Evolutionary conservation across 345 rosid species (phyloP).

Genomic region (Hypericum androsaemum): DNA sequence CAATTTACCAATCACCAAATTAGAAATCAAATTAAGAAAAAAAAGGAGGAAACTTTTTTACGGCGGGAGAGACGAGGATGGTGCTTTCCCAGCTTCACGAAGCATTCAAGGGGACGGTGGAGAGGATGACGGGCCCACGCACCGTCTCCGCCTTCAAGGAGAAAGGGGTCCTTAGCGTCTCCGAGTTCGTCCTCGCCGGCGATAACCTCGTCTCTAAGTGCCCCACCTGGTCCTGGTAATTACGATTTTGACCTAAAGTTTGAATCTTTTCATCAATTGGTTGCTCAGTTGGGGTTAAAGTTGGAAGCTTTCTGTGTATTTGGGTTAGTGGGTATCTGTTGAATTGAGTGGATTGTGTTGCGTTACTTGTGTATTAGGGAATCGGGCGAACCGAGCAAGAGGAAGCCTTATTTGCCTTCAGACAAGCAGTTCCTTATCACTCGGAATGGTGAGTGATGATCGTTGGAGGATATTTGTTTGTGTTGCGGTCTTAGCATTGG

Average conservation of each 20-base stretch:
- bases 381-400: conserved; percentile 86
- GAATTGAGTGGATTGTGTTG: no score
- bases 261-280: no score
- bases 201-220: conserved; percentile 97
- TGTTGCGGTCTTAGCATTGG: background rate
- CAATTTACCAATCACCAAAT: no score
- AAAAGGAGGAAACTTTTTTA: no score
- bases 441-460: conserved; percentile 55
- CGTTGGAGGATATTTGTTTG: background rate
- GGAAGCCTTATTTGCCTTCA: conserved; percentile 72
- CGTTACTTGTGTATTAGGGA: conserved; percentile 43
- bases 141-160: conserved; percentile 94
- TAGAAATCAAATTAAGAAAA: no score
- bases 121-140: conserved; percentile 82
- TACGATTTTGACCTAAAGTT: background rate
- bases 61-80: conserved; percentile 21
- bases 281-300: no score
- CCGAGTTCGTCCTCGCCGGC: conserved; percentile 82
- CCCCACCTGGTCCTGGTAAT: conserved; percentile 98
- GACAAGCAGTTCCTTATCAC: conserved; percentile 93
- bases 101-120: conserved; percentile 34
- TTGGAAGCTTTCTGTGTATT: no score
- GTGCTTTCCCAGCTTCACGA: conserved; percentile 73
- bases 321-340: no score
- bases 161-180: conserved; percentile 94